Base-by-base conservation (phyloP, 2,329 filamentous ascomycete genomes). In the Fusarium sp. region DNA sequence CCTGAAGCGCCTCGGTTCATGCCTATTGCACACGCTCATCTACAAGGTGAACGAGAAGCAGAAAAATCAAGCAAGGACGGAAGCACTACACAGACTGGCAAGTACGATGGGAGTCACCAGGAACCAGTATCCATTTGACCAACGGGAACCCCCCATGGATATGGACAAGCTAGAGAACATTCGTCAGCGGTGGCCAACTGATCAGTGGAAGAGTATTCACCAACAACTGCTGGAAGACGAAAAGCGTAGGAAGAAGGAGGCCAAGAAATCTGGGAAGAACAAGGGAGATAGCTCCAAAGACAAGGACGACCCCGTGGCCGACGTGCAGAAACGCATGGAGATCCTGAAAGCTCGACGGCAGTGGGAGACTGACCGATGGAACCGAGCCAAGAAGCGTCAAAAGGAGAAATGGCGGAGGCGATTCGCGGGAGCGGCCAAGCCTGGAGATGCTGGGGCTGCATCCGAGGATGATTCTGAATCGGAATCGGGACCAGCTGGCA, bases 1-100 rank as follows among this genome's bases (percentile, higher is more conserved):
- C 40, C 57, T 79, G 14, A 79, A 76, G 62, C 76, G 77, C 7
- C 65, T 79, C n/a, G 76, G 75, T 5, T 68, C 77, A 15, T 79
- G 72, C 10, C 50, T 79, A 14, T 40, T 79, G 20, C 20, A 50
- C 27, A 43, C 63, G 9, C 50, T 71, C 6, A 72, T 79, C 20
- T 43, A 63, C 30, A 67, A 72, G 27, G 40, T n/a, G 0, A 78
- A 78, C 58, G n/a, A 61, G 0, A 25, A 38, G 2, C 2, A 22
- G 3, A 10, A 20, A 9, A 59, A 50, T 17, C 10, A 12, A 32
- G 61, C 43, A 17, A 20, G 5, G 0, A 3, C 58, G 0, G n/a
- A 27, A 12, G 33, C 47, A 10, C 27, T 77, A 8, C 20, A 59
- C 6, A 43, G 59, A 15, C 54, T 78, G n/a, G 63, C 63, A 38